Evolutionary conservation across 768 basidiomycete genomes (phyloP), one percentile per base, ranked within the genome.

Genomic region (Antrodiella citrinella): DNA sequence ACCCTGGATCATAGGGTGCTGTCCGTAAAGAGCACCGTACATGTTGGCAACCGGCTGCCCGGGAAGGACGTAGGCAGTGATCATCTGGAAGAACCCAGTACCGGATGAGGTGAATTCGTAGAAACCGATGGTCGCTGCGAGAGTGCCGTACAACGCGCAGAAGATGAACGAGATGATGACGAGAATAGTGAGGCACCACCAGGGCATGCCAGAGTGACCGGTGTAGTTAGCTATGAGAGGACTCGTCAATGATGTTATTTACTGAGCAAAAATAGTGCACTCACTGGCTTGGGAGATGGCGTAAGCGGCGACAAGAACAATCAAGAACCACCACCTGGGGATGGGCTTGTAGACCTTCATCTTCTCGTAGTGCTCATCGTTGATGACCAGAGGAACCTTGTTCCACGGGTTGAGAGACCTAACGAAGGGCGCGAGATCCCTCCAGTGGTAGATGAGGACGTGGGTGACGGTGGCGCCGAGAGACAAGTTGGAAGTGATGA

Each of bases 121-220:
- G 58, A 65, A 65, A 13, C 60, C 60, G 48, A 61, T 59, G 25
- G 59, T 62, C 12, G 58, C 61, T 11, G 60, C 62, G 12, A 59
- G 54, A 48, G 51, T 57, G 23, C 75, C 69, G 49, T 79, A 72
- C 60, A 83, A 79, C 7, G 80, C 69, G 48, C 80, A 65, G 55
- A 74, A 76, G 47, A 78, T 55, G 21, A 69, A 60, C 0, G 80
- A 73, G 51, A 85, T 67, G 42, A 81, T 60, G 35, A 83, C 61
- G 24, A 74, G 69, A 18, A 82, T 72, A 42, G 77, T 67, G 45
- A 80, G 47, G 24, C 62, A 67, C 51, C 59, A 75, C 81, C 81
- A 81, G 15, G 81, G 80, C 44, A 83, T 62, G n/a, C 74, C 75
- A 7, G 79, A 76, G 47, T 72, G 54, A 15, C 72, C 75, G 39